Percentiles rank a stretch among this genome's conserved stretches.
phyloP scores from a whole-genome alignment of 192 early-diverging fungal species.

The Funneliformis geosporum region DNA sequence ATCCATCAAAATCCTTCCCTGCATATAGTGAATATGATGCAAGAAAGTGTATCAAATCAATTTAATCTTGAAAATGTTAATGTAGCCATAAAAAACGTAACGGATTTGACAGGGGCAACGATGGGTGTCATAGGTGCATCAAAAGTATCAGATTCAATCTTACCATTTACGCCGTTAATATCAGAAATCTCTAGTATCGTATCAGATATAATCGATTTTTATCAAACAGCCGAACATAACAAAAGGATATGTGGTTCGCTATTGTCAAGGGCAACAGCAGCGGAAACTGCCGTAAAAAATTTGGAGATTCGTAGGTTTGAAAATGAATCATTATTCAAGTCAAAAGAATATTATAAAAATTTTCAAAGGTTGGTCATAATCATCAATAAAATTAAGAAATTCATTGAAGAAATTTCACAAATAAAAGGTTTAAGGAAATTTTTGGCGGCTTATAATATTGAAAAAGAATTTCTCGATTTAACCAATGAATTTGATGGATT shows the following conservation, averaged over 20 bases:
- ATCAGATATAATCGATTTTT: slow-evolving; percentile 17
- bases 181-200: not conserved
- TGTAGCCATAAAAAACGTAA: not conserved
- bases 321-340: slow-evolving; percentile 20
- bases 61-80: not conserved
- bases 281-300: slow-evolving; percentile 19
- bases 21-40: not conserved
- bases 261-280: not conserved
- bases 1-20: too few species aligned
- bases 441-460: slow-evolving; percentile 5
- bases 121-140: not conserved
- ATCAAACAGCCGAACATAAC: slow-evolving; percentile 33
- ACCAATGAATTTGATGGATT: slow-evolving; percentile 28
- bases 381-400: slow-evolving; percentile 20
- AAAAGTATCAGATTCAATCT: not conserved
- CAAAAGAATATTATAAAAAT: slow-evolving; percentile 31
- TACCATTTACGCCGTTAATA: slow-evolving; percentile 31
- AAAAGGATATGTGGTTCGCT: slow-evolving; percentile 27
- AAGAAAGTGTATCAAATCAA: not conserved
- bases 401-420: slow-evolving; percentile 29
- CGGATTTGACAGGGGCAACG: not conserved
- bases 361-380: slow-evolving; percentile 19
- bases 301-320: slow-evolving; percentile 18
- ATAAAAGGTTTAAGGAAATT: slow-evolving; percentile 32
- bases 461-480: slow-evolving; percentile 21